These are phyloP conservation scores for Viridothelium virens DNA, from an alignment of 495 filamentous ascomycete genomes.

Conservation along the genomic window DNA sequence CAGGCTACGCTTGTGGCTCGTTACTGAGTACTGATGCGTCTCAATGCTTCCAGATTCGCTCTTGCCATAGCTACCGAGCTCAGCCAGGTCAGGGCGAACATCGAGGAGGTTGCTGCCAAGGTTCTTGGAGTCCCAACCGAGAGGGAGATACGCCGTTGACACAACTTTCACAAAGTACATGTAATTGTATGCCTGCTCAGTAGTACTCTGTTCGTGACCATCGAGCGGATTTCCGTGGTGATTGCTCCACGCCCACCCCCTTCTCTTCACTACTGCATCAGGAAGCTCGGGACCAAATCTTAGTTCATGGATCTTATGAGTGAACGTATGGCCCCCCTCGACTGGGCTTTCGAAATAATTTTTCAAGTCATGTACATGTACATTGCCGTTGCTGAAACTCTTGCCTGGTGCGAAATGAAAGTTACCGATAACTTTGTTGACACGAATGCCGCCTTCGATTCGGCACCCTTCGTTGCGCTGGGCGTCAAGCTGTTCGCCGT, in stretches of 20 bases:
- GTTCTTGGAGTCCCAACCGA: constrained; percentile 61
- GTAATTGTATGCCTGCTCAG: constrained; percentile 81
- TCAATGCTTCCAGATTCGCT: constrained; percentile 72
- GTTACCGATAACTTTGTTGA: constrained; percentile 98
- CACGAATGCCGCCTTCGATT: constrained; percentile 82
- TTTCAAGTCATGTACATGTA: constrained; percentile 95
- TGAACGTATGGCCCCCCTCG: constrained; percentile 69
- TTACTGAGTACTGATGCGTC: constrained; percentile 96
- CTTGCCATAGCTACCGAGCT: constrained; percentile 56
- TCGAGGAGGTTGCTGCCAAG: constrained; percentile 31
- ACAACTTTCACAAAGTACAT: constrained; percentile 99
- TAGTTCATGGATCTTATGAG: constrained; percentile 80
- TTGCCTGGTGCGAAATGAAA: constrained; percentile 97
- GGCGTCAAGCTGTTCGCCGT: constrained; percentile 72
- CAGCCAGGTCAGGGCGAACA: constrained; percentile 46
- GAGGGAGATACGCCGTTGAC: constrained; percentile 82
- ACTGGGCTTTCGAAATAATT: constrained; percentile 71
- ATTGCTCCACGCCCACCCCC: constrained; percentile 64
- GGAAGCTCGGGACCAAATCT: constrained; percentile 91
- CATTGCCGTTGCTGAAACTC: constrained; percentile 85
- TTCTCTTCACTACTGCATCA: constrained; percentile 59
- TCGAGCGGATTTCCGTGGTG: constrained; percentile 94
- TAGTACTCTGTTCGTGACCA: constrained; percentile 62
- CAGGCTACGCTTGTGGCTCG: constrained; percentile 83
- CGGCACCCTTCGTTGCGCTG: constrained; percentile 91